Percentiles rank a stretch among this genome's conserved stretches.
Conservation (phyloP, 129 eudicot genomes). For the Cynara cardunculus region DNA sequence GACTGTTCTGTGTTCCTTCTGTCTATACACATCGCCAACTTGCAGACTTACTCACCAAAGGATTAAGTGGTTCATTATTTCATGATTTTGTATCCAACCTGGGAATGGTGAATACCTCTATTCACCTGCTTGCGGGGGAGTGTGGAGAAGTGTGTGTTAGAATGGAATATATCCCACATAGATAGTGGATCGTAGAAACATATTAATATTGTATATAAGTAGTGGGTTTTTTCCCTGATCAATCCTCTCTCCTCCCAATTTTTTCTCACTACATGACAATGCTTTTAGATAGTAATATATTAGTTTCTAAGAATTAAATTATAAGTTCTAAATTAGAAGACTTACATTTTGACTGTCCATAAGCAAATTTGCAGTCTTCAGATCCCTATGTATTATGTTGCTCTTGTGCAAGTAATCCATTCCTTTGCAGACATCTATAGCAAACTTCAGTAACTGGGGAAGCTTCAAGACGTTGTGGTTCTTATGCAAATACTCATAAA, state of each 20-base stretch:
- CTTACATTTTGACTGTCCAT: constrained; percentile 72
- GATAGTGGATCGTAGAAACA: background rate
- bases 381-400: constrained; percentile 81
- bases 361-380: constrained; percentile 90
- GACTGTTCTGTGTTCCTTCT: no score
- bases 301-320: background rate
- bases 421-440: constrained; percentile 79
- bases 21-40: no score
- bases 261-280: background rate
- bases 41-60: no score
- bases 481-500: constrained; percentile 72
- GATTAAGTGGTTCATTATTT: no score
- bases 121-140: no score
- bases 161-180: no score
- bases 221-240: background rate
- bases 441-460: constrained; percentile 63
- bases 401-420: constrained; percentile 89
- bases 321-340: background rate
- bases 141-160: no score
- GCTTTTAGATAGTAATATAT: background rate
- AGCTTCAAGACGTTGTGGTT: constrained; percentile 44
- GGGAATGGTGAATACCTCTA: no score
- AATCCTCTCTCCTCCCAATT: background rate
- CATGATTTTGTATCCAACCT: no score
- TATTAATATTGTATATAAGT: background rate